These are phyloP conservation scores for Reutealis trisperma DNA, from an alignment of 345 rosid species.

Conservation along the genomic window DNA sequence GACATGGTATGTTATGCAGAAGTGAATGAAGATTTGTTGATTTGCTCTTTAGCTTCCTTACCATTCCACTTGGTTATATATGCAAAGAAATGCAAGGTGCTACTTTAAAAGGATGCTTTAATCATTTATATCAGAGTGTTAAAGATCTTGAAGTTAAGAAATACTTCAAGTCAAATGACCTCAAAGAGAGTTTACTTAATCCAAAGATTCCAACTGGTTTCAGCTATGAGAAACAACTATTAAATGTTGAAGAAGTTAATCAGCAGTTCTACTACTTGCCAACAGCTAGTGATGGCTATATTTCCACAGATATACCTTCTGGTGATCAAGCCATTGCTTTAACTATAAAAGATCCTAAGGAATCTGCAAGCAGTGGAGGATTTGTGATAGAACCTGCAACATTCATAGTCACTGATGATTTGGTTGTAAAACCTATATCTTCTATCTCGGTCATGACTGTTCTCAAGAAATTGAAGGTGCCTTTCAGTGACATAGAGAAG, in stretches of 20 bases:
- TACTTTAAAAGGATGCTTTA: conserved; percentile 11
- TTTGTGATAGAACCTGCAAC: conserved; percentile 9
- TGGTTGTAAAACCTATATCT: conserved; percentile 21
- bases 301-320: too few relatives aligned
- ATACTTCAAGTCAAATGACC: conserved; percentile 12
- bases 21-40: conserved; percentile 28
- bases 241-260: conserved; percentile 4
- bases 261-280: too few relatives aligned
- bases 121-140: conserved; percentile 13
- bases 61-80: conserved; percentile 30
- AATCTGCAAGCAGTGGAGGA: not conserved
- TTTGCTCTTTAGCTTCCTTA: conserved; percentile 36
- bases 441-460: not conserved
- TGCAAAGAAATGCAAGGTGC: conserved; percentile 13
- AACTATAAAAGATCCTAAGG: not conserved
- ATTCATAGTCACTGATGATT: conserved; percentile 23
- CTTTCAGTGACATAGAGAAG: conserved; percentile 23
- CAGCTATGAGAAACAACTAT: conserved; percentile 3
- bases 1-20: conserved; percentile 28
- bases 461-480: conserved; percentile 14
- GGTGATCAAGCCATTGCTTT: not conserved
- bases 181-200: conserved; percentile 11
- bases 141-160: conserved; percentile 13
- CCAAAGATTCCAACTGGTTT: conserved; percentile 26
- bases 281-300: too few relatives aligned